Evolutionary conservation across 2,329 filamentous ascomycete species (phyloP).

Genomic region (Alternaria conjuncta): DNA sequence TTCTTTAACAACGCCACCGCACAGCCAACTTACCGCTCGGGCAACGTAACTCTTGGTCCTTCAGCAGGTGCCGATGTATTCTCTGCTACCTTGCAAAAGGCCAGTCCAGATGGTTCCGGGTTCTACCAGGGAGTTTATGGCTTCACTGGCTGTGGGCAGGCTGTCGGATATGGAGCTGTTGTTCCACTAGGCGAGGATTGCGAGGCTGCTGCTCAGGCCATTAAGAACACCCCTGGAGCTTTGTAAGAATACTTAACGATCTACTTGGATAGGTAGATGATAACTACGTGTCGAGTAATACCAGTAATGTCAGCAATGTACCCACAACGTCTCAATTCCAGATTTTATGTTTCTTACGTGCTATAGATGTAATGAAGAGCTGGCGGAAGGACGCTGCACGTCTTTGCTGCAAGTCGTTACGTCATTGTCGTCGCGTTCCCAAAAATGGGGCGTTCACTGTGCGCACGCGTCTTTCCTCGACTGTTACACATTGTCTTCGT

Average conservation of each 20-base stretch:
- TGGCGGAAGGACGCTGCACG: background rate
- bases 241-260: background rate
- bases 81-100: slow-evolving; percentile 4
- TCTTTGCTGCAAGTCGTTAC: background rate
- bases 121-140: slow-evolving; percentile 8
- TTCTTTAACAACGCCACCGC: slow-evolving; percentile 16
- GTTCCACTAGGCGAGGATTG: slow-evolving; percentile 16
- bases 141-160: slow-evolving; percentile 17
- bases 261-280: background rate
- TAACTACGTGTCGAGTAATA: background rate
- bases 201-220: slow-evolving; percentile 9
- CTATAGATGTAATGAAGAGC: background rate
- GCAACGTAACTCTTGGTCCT: slow-evolving; percentile 15
- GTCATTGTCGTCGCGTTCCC: background rate
- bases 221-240: slow-evolving; percentile 9
- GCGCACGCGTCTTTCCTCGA: background rate
- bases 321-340: background rate
- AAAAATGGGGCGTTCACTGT: background rate
- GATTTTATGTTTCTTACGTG: background rate
- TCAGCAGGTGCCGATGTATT: slow-evolving; percentile 5
- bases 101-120: slow-evolving; percentile 5
- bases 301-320: background rate
- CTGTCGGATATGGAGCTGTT: slow-evolving; percentile 13
- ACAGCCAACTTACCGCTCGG: slow-evolving; percentile 6
- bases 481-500: background rate